Evolutionary conservation across 371 early-diverging fungal genomes (phyloP).

Genomic region (Zancudomyces culisetae): DNA sequence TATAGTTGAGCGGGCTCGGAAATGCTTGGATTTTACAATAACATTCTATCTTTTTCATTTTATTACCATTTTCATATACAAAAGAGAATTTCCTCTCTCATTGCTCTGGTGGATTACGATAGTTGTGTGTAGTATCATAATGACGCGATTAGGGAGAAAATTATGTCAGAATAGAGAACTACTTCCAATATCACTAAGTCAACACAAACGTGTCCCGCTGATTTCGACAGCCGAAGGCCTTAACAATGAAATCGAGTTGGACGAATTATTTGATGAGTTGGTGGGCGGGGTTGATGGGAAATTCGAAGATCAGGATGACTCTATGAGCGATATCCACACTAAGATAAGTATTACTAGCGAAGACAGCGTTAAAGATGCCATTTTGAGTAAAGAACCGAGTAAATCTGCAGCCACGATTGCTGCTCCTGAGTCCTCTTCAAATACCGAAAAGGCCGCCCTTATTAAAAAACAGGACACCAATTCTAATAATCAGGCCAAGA

Average conservation of each 20-base stretch:
- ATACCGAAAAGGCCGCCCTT: too few relatives aligned
- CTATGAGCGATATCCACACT: not conserved
- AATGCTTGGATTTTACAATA: not conserved
- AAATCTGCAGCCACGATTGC: too few relatives aligned
- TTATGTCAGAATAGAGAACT: not conserved
- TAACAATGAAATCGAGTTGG: constrained; percentile 1
- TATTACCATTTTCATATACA: not conserved
- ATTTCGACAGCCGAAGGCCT: not conserved
- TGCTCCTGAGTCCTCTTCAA: too few relatives aligned
- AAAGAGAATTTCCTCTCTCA: not conserved
- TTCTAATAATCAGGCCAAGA: too few relatives aligned
- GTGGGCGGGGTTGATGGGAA: not conserved
- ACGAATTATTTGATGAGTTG: not conserved
- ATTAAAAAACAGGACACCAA: too few relatives aligned
- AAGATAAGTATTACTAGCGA: not conserved
- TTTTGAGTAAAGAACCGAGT: too few relatives aligned
- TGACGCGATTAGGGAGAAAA: not conserved
- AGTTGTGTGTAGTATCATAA: not conserved
- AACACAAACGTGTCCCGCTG: not conserved
- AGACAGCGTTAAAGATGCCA: too few relatives aligned
- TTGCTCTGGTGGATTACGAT: not conserved
- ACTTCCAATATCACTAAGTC: not conserved
- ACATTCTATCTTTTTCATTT: not conserved
- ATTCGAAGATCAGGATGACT: not conserved
- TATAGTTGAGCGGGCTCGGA: constrained; percentile 1